Percentiles rank a stretch among this genome's conserved stretches.
Evolutionary conservation across 2,329 filamentous ascomycete genomes (phyloP).

Genomic region (Lasiodiplodia theobromae): DNA sequence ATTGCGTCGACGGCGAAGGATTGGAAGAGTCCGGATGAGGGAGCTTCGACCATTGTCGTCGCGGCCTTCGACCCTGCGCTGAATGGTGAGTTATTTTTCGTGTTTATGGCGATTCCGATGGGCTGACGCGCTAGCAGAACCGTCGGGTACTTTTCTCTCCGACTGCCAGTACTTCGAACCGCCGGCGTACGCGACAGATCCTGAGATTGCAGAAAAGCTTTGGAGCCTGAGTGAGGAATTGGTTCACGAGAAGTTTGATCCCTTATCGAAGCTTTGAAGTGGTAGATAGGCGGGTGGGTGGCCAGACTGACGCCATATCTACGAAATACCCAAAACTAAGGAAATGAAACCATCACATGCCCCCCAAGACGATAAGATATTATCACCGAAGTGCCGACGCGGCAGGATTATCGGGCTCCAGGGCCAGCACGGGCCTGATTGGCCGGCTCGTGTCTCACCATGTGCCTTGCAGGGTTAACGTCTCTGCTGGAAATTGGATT

Average conservation of each 20-base stretch:
- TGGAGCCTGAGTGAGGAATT: conserved; percentile 45
- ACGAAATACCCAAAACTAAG: background rate
- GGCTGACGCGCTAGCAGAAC: conserved; percentile 18
- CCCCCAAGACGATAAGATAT: too few species aligned
- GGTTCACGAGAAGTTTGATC: conserved; percentile 40
- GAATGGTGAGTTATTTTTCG: conserved; percentile 27
- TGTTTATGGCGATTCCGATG: background rate
- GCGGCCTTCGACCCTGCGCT: conserved; percentile 43
- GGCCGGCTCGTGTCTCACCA: conserved; percentile 11
- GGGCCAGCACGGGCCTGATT: conserved; percentile 17
- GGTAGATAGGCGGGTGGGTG: background rate
- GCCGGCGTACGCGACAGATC: conserved; percentile 35
- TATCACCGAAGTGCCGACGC: conserved; percentile 3
- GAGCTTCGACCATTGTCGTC: conserved; percentile 41
- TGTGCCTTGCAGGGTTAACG: conserved; percentile 6
- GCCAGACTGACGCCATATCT: background rate
- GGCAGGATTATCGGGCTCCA: conserved; percentile 3
- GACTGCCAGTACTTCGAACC: conserved; percentile 37
- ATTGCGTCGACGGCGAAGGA: conserved; percentile 15
- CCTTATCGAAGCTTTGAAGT: conserved; percentile 31
- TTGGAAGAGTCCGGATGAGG: conserved; percentile 39
- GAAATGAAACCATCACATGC: conserved; percentile 17
- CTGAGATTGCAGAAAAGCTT: conserved; percentile 38
- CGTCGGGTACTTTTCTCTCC: conserved; percentile 41
- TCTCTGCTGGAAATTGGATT: background rate